Percentiles rank a stretch among this genome's conserved stretches.
Conservation (phyloP, 441 rosid genomes). For the Aquilaria agallochum region DNA sequence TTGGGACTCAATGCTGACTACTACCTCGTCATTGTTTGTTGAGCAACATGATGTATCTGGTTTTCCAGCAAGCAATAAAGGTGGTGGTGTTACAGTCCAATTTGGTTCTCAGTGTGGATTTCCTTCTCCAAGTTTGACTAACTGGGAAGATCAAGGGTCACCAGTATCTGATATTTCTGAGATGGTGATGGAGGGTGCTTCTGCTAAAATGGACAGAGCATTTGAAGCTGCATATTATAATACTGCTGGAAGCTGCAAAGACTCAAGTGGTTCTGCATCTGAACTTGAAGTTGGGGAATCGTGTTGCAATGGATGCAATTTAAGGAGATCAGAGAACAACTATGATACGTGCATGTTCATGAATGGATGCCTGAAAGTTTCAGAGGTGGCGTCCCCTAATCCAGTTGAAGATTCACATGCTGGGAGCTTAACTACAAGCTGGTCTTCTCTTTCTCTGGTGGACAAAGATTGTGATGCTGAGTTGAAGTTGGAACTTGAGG, state of each 20-base stretch:
- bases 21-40: conserved; percentile 15
- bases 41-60: conserved; percentile 23
- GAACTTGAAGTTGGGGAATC: conserved; percentile 28
- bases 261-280: conserved; percentile 20
- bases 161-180: conserved; percentile 50
- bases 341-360: conserved; percentile 15
- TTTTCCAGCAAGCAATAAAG: conserved; percentile 11
- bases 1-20: conserved; percentile 29
- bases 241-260: conserved; percentile 31
- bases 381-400: conserved; percentile 17
- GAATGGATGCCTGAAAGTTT: conserved; percentile 14
- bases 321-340: conserved; percentile 13
- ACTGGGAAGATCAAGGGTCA: conserved; percentile 45
- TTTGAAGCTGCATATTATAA: conserved; percentile 34
- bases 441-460: conserved; percentile 26
- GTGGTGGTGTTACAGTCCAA: conserved; percentile 14
- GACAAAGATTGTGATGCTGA: conserved; percentile 39
- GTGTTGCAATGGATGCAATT: conserved; percentile 14
- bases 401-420: conserved; percentile 10
- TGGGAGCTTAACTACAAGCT: conserved; percentile 28
- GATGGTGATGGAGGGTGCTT: conserved; percentile 29
- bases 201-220: conserved; percentile 21
- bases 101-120: conserved; percentile 13
- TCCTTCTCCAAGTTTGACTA: conserved; percentile 27
- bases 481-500: conserved; percentile 41